Evolutionary conservation across 495 filamentous ascomycete genomes (phyloP), one percentile per base, ranked within the genome.

Genomic region (Ramalina intermedia): DNA sequence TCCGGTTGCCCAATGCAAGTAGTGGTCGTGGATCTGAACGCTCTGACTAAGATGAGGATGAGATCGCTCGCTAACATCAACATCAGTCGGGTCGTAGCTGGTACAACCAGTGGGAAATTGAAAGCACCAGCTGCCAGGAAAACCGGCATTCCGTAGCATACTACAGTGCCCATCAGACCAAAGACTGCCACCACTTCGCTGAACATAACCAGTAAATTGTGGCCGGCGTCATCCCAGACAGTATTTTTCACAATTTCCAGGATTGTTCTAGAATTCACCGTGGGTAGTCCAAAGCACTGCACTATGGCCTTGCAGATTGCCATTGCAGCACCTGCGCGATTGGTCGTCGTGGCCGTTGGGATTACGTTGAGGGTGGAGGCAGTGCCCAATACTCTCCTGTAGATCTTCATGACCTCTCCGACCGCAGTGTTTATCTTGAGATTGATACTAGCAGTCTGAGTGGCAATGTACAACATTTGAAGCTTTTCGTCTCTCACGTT

Each of bases 371-470:
- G 8, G 37, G 16, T n/a, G 50, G 49, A 41, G 8, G 56, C 50
- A 24, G 42, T 49, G 3, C 54, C 44, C 20, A 61, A 26, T 26
- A 48, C 41, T 9, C 37, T 37, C 33, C 54, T 58, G 51, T 59
- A 61, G 1, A 52, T 48, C 17, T 52, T 46, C 43, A 56, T 54
- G 6, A 51, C 41, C 29, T 61, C 54, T 26, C 40, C 37, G 12
- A 61, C 24, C 13, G 58, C 58, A 37, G 56, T 20, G 18, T 61
- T 56, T 36, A 61, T 49, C 41, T 61, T 61, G 24, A 61, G 53
- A 40, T 59, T 53, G 37, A 61, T 58, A 26, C 46, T 41, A 2
- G 46, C 44, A 8, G 56, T 50, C 43, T 61, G 58, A 7, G 58
- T 53, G 12, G 49, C 45, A 29, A 61, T 52, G 51, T 58, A 57